Conservation (phyloP, 306 rosid genomes). For the Mucuna pruriens region DNA sequence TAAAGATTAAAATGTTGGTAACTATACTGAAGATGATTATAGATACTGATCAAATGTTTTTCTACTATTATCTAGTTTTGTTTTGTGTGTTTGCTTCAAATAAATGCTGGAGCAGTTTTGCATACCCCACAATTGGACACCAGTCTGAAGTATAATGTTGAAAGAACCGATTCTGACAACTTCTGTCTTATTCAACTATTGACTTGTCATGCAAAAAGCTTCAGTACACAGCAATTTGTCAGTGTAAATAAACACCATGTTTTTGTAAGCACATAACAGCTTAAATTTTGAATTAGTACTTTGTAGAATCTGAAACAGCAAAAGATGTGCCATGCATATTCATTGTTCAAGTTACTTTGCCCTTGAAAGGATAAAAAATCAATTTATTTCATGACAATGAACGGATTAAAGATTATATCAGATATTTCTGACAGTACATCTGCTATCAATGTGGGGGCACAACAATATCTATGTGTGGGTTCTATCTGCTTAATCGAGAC, state of each 20-base stretch:
- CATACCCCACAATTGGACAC: slow-evolving; percentile 13
- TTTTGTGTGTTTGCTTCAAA: neutral
- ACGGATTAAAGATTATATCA: neutral
- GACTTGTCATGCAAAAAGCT: slow-evolving; percentile 26
- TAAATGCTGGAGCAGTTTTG: neutral
- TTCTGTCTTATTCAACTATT: slow-evolving; percentile 3
- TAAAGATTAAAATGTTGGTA: neutral
- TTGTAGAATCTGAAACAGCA: neutral
- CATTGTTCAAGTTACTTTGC: slow-evolving; percentile 18
- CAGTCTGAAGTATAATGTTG: neutral
- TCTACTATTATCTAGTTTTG: neutral
- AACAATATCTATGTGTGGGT: neutral
- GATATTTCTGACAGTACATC: neutral
- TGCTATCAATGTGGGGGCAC: neutral
- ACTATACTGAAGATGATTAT: neutral
- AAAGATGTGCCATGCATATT: neutral
- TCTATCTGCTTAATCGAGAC: slow-evolving; percentile 16
- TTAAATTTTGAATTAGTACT: neutral
- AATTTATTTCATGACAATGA: slow-evolving; percentile 2
- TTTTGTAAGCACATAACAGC: neutral
- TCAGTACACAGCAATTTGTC: slow-evolving; percentile 10
- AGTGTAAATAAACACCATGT: slow-evolving; percentile 2
- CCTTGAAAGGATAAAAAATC: neutral
- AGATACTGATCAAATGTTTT: neutral
- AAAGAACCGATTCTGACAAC: slow-evolving; percentile 10